Evolutionary conservation across 2,329 filamentous ascomycete genomes (phyloP), one percentile per base, ranked within the genome.

Genomic region (Stagonosporopsis cucurbitacearum): DNA sequence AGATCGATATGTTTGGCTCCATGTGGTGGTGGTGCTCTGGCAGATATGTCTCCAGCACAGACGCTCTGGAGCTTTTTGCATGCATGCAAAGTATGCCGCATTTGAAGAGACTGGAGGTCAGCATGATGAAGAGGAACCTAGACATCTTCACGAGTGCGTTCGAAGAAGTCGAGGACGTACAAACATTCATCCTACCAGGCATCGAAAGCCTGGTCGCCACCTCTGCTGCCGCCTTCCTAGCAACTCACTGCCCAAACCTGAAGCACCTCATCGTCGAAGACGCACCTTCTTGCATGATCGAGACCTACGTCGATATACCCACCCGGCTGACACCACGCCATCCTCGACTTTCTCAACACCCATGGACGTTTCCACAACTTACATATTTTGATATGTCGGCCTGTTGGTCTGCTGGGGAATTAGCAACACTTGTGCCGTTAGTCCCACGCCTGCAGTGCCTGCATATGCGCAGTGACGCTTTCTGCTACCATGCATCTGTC

Each of bases 21-120:
- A 48, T 61, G 45, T 64, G 61, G 59, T 64, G 61, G 57, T 66
- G 59, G 59, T 59, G 57, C 28, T 57, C 60, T 7, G 60, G 62
- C 20, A 52, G 42, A 6, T 65, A 65, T 19, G 54, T 61, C 1
- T 58, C 56, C 1, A 52, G 56, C 36, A 35, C 44, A 15, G 62
- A 65, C n/a, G 62, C 58, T 1, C 28, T 62, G 9, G 60, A 58
- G 11, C 35, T 65, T 0, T 63, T 65, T 33, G n/a, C 35, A 5
- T 54, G 48, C n/a, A 32, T 60, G 17, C 51, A 36, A 22, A 22
- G 12, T n/a, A 50, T 66, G 25, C 22, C 26, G 32, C 22, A 28
- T 1, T 17, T 66, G 8, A 56, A 33, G n/a, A 56, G 22, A 3
- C 20, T 66, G 12, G 57, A 64, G 11, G 44, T 66, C 9, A 58